These are phyloP conservation scores for Talaromyces amestolkiae DNA, from an alignment of 2,329 filamentous ascomycete genomes.

Conservation along the genomic window DNA sequence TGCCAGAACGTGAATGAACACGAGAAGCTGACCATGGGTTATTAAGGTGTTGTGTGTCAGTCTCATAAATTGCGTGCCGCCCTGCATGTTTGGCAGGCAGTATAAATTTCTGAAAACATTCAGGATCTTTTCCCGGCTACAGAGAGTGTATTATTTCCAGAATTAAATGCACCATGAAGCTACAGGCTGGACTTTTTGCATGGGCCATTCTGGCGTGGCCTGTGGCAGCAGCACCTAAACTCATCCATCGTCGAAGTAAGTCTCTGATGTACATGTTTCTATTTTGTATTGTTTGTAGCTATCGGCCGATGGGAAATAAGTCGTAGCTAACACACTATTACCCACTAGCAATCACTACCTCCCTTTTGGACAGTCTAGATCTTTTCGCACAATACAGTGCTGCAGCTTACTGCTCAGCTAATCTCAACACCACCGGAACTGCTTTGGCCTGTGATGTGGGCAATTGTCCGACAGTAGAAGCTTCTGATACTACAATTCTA, in stretches of 20 bases:
- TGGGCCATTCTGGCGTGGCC: conserved; percentile 1
- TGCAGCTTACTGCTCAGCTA: conserved; percentile 52
- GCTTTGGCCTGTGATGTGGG: conserved; percentile 44
- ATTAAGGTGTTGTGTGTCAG: not conserved
- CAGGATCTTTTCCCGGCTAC: no score
- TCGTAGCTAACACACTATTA: not conserved
- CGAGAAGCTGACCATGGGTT: not conserved
- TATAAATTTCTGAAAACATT: not conserved
- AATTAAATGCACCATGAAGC: not conserved
- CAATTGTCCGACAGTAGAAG: conserved; percentile 51
- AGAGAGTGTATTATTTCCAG: not conserved
- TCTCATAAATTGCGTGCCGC: not conserved
- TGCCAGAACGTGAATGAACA: not conserved
- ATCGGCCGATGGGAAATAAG: not conserved
- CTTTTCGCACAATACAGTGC: conserved; percentile 54
- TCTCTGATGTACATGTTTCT: not conserved
- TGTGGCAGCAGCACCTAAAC: not conserved
- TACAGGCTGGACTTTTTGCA: not conserved
- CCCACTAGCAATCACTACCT: conserved; percentile 5
- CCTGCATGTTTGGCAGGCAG: not conserved
- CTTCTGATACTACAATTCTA: conserved; percentile 47
- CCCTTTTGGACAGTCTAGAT: conserved; percentile 42
- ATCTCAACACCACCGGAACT: conserved; percentile 47
- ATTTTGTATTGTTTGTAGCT: not conserved
- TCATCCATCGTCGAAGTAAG: conserved; percentile 11